Evolutionary conservation across 2,329 filamentous ascomycete species (phyloP).

Genomic region (Claviceps paspali): DNA sequence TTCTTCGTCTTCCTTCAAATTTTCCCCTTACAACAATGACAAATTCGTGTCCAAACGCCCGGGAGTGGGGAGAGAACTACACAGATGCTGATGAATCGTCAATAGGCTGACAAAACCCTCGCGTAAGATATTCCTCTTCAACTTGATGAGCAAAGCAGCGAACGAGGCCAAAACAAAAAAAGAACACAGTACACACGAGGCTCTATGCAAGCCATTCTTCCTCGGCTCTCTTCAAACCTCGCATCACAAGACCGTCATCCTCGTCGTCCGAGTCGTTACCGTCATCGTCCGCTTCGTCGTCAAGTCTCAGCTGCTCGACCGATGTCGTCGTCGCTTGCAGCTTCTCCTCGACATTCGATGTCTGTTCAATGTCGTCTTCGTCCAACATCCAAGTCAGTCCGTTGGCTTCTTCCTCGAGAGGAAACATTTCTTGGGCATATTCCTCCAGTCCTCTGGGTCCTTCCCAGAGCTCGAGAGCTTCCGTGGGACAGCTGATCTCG

Average conservation of each 20-base stretch:
- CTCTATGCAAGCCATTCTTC: conserved; percentile 42
- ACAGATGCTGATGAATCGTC: no score
- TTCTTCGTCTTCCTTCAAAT: not conserved
- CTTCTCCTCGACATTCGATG: conserved; percentile 19
- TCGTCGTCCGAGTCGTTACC: conserved; percentile 34
- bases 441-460: conserved; percentile 83
- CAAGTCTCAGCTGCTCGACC: conserved; percentile 24
- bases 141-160: no score
- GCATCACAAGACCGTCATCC: conserved; percentile 44
- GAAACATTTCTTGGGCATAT: conserved; percentile 88
- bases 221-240: conserved; percentile 39
- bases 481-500: conserved; percentile 51
- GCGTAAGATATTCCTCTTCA: no score
- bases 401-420: conserved; percentile 86
- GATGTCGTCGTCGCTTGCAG: conserved; percentile 19
- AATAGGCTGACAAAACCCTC: no score
- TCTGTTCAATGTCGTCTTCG: conserved; percentile 26
- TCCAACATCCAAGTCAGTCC: conserved; percentile 82
- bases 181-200: not conserved
- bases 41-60: no score
- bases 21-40: not conserved
- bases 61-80: no score
- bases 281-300: conserved; percentile 26
- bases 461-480: conserved; percentile 77
- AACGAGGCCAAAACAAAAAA: not conserved